Percentiles rank a stretch among this genome's conserved stretches.
phyloP scores from a whole-genome alignment of 176 grass and related monocot species.

The Leersia perrieri region DNA sequence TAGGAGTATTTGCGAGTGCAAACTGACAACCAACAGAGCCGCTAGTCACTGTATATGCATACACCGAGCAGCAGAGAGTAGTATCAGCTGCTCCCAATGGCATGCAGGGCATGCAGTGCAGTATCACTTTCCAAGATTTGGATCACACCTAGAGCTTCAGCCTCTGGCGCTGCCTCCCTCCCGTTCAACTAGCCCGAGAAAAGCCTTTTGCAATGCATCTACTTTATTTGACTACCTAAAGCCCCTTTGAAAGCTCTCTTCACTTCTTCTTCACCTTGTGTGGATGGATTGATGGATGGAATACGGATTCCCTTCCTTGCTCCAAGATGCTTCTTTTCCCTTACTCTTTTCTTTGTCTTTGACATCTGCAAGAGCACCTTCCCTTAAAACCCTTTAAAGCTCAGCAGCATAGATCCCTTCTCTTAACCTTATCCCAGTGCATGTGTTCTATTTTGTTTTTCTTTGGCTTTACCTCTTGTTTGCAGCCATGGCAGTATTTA shows the following conservation, averaged over 20 bases:
- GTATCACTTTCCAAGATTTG: constrained; percentile 47
- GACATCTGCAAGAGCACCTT: constrained; percentile 50
- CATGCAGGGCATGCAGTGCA: not conserved
- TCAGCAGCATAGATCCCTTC: constrained; percentile 37
- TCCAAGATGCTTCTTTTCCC: constrained; percentile 53
- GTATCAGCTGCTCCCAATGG: not conserved
- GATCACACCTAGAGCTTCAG: not conserved
- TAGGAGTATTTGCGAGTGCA: no score
- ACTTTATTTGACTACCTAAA: constrained; percentile 55
- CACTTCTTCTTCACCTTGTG: not conserved
- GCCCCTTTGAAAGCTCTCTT: constrained; percentile 13
- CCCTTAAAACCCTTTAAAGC: constrained; percentile 33
- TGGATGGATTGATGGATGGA: not conserved
- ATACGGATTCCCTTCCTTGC: constrained; percentile 32
- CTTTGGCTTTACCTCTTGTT: not conserved
- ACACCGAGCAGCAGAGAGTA: not conserved
- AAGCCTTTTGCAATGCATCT: constrained; percentile 33
- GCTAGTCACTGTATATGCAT: no score
- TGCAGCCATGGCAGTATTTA: not conserved
- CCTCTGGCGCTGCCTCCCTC: not conserved
- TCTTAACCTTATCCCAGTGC: constrained; percentile 31
- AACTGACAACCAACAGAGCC: no score
- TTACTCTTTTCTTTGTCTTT: constrained; percentile 30
- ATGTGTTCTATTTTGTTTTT: not conserved
- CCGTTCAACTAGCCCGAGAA: constrained; percentile 1